Evolutionary conservation across 148 eudicot genomes (phyloP), one percentile per base, ranked within the genome.

Genomic region (Cornus kousa): DNA sequence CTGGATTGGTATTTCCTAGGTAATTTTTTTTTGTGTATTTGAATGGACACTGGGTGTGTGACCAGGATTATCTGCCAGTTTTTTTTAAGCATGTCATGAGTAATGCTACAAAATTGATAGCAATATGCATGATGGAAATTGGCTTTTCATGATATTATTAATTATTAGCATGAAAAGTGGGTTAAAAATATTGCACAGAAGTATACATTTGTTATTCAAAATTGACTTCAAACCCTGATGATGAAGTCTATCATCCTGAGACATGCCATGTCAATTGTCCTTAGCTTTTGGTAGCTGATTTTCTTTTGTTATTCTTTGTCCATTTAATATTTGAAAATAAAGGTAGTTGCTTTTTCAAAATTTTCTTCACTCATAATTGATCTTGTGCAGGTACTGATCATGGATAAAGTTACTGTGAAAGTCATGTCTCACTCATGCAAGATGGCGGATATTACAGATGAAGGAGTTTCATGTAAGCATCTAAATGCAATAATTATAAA

Each of bases 401-500:
- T 96, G 99, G 99, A 96, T 85, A 96, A 92, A 86, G 91, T 96
- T 46, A 96, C 99, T 48, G 93, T 94, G 72, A 96, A 87, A 87
- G 97, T 96, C 72, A 94, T 96, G 99, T 96, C 99, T 53, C 83
- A 83, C 72, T 89, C 99, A 69, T 96, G 99, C 90, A 94, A 94
- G 84, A 96, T 96, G 99, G 90, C 99, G 33, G 99, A 96, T 88
- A 94, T 96, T 82, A 94, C 98, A 22, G 99, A 94, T 80, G 89
- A 96, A 73, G 99, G 98, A 75, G 90, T 96, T 79, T 94, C 99
- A 78, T 85, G 99, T 96, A 81, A 88, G 98, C 74, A 74, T 83
- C n/a, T 40, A 35, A 19, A 67, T 37, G 32, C 16, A 22, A 9
- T 20, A 67, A 31, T 31, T 48, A 20, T 75, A n/a, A 62, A 40